Base-by-base conservation (phyloP, 805 yeast genomes). In the Wickerhamiella occidentalis region DNA sequence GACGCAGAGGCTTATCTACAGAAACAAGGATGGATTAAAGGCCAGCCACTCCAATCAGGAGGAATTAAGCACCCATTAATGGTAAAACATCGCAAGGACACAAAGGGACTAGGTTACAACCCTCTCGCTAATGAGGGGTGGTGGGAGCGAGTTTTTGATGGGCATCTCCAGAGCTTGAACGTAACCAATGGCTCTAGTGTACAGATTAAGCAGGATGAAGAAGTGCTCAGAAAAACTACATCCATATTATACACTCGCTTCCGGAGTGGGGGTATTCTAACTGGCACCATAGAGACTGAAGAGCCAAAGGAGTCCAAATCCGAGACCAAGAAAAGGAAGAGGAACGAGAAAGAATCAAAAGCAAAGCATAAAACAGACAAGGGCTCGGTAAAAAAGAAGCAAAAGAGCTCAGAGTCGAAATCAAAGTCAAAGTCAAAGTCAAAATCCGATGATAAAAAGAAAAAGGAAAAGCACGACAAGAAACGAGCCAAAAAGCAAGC, bases 91-190 rank as follows among this genome's bases (percentile, higher is more conserved):
- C 87, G 92, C 66, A 80, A 79, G 57, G 96, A 90, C 61, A 80
- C 79, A 51, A 87, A 86, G 61, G 98, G 98, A 8, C 71, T 90
- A 22, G 98, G 98, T 0, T 81, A 82, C 61, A 73, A 75, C 21
- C 68, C 71, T 8, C 80, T 78, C 47, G 92, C 85, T 56, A 76
- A 80, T 13, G 95, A 85, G 55, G 82, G 85, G 42, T 90, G 98
- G 98, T 90, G 98, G 98, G 98, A 90, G 56, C 74, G 85, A 55
- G 71, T 90, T 41, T 92, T 92, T 68, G 96, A 90, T 64, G 96
- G 96, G 1, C 96, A 87, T 56, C 72, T 90, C 55, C 85, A 85
- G 60, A 75, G 78, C 7, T 63, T 92, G 46, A 86, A 84, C 51
- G 85, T 85, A 2, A 48, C 61, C 2, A 52, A 44, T 3, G 68